Conservation (phyloP, 352 stramenopile genomes). For the Pythium angustatum region DNA sequence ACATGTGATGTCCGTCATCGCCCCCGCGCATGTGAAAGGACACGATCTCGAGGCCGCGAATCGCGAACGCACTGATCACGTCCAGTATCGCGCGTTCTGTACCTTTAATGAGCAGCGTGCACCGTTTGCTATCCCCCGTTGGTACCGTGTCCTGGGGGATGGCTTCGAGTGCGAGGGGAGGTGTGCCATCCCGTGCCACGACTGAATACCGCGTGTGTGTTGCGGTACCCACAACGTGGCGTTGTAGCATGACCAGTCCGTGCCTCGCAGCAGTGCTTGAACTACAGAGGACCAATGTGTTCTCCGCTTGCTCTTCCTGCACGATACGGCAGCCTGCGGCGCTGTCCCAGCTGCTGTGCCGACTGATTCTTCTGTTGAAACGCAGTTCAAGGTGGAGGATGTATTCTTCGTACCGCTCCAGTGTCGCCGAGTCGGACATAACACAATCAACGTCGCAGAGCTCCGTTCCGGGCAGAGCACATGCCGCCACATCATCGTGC, state of each 20-base stretch:
- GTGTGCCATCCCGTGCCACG: neutral
- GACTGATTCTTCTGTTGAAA: neutral
- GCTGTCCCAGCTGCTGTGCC: constrained; percentile 13
- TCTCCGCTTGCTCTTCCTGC: constrained; percentile 1
- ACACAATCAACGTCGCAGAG: constrained; percentile 9
- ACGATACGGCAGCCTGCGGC: neutral
- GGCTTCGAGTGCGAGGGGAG: neutral
- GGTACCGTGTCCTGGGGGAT: neutral
- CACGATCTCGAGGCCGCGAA: neutral
- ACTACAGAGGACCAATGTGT: constrained; percentile 5
- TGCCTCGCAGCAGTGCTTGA: neutral
- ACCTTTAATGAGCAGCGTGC: neutral
- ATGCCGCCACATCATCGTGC: neutral
- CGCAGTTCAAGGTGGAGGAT: neutral
- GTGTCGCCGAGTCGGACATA: constrained; percentile 3
- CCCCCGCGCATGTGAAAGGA: neutral
- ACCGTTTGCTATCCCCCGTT: neutral
- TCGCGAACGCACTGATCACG: neutral
- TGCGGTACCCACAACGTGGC: neutral
- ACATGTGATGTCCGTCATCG: neutral
- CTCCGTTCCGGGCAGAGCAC: neutral
- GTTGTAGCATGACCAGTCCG: neutral
- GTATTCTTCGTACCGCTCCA: constrained; percentile 1
- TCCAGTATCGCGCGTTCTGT: neutral
- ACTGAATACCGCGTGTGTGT: neutral